Base-by-base conservation (phyloP, 2,329 filamentous ascomycete genomes). In the Fusarium xylarioides region DNA sequence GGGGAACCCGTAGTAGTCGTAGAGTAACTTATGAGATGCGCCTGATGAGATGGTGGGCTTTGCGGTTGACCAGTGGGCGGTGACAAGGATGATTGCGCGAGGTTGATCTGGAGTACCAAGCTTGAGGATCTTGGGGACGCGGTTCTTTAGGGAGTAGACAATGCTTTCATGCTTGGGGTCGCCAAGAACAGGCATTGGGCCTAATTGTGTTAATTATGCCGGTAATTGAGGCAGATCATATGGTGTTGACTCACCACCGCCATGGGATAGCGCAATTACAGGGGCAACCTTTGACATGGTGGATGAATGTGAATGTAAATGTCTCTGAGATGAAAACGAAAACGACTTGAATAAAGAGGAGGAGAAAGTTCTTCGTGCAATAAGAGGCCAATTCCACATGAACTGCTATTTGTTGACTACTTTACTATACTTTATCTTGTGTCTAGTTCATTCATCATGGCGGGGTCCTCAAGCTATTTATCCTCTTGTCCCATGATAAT, bases 1-100 rank as follows among this genome's bases (percentile, higher is more conserved):
- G 1, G 89, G 89, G 74, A 91, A 91, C 23, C 87, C 87, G 74
- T 84, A 85, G 80, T 91, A 91, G 76, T 91, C 89, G 77, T 89
- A 91, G 54, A 85, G 79, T 9, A 91, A 80, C 5, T 81, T 75
- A 63, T 86, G 89, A 30, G 81, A 82, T 26, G 80, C 74, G 8
- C 76, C 85, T 6, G 85, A 87, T 18, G 86, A 88, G 65, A 91
- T 86, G 46, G 83, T 85, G 3, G 88, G 88, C 14, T 79, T 79
- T 19, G 70, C 52, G 6, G 85, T 85, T 5, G 83, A 84, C 89
- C 88, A 90, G 80, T 90, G 88, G 8, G 89, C 88, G 0, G 89
- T 90, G 19, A 90, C 83, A 37, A 90, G 80, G 15, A 90, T 81
- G 50, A 90, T 89, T 30, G 86, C 88, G 15, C 82, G 82, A 1